These are phyloP conservation scores for Copromyces sp. DNA, from an alignment of 495 filamentous ascomycete genomes.

Conservation along the genomic window DNA sequence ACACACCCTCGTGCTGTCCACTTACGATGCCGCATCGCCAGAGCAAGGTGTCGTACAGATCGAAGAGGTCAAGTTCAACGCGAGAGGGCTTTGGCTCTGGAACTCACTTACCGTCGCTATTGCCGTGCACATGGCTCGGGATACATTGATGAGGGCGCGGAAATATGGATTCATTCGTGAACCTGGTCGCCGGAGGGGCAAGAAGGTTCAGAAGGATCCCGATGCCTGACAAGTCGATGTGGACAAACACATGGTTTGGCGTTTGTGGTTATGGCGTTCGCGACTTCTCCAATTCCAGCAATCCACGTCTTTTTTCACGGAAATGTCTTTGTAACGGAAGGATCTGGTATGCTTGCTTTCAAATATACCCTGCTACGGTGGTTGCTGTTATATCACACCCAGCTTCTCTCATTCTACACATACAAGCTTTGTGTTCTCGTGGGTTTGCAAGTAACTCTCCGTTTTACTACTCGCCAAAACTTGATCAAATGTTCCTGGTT, in stretches of 20 bases:
- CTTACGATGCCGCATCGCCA: constrained; percentile 10
- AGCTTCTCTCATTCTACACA: not conserved
- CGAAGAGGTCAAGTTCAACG: constrained; percentile 13
- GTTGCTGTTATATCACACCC: not conserved
- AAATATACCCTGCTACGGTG: not conserved
- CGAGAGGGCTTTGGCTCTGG: constrained; percentile 23
- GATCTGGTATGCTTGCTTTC: not conserved
- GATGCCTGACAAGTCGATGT: constrained; percentile 7
- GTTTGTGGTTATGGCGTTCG: not conserved
- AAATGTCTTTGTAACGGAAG: not conserved
- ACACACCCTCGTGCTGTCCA: constrained; percentile 19
- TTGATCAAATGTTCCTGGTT: not conserved
- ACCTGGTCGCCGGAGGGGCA: not conserved
- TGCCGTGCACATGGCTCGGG: constrained; percentile 16
- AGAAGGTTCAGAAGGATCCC: constrained; percentile 16
- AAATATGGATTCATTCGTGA: not conserved
- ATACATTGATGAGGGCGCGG: constrained; percentile 8
- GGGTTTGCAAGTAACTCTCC: not conserved
- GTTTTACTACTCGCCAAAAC: not conserved
- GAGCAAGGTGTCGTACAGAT: constrained; percentile 13
- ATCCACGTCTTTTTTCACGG: not conserved
- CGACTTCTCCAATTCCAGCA: not conserved
- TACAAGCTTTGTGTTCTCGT: not conserved
- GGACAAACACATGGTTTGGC: not conserved
- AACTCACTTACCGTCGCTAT: constrained; percentile 24